These are phyloP conservation scores for Pelagomonas calceolata DNA, from an alignment of 108 stramenopile genomes.

Conservation along the genomic window DNA sequence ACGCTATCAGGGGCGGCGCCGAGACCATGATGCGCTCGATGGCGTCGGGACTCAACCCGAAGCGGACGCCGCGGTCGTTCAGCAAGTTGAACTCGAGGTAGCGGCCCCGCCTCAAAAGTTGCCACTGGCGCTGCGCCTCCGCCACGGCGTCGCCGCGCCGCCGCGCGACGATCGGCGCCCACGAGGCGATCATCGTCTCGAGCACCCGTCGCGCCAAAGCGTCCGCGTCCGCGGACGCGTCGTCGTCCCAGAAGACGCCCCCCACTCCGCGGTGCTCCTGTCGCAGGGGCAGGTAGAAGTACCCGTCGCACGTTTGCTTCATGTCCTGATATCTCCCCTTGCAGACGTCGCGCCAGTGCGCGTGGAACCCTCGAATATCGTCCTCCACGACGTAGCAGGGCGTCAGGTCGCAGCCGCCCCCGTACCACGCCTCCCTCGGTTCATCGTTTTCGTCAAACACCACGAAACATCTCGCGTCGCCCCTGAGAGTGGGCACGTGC, in stretches of 20 bases:
- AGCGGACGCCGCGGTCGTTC: slow-evolving; percentile 77
- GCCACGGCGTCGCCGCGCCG: background rate
- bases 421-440: slow-evolving; percentile 46
- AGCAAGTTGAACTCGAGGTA: slow-evolving; percentile 68
- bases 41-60: slow-evolving; percentile 62
- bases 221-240: slow-evolving; percentile 5
- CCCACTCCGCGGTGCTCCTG: slow-evolving; percentile 84
- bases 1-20: slow-evolving; percentile 60
- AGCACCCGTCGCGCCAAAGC: no score
- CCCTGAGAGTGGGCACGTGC: slow-evolving; percentile 70
- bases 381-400: slow-evolving; percentile 77
- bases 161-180: background rate
- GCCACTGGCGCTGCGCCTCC: background rate
- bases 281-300: slow-evolving; percentile 81
- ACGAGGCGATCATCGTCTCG: background rate
- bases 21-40: slow-evolving; percentile 80
- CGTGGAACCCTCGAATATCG: slow-evolving; percentile 66
- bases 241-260: slow-evolving; percentile 89
- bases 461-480: slow-evolving; percentile 72
- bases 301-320: slow-evolving; percentile 73
- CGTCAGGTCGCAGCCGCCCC: slow-evolving; percentile 75
- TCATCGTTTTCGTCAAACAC: slow-evolving; percentile 7
- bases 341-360: slow-evolving; percentile 47
- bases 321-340: slow-evolving; percentile 44
- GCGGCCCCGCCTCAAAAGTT: slow-evolving; percentile 15